Conservation (phyloP, 495 filamentous ascomycete genomes). For the Lophium mytilinum region DNA sequence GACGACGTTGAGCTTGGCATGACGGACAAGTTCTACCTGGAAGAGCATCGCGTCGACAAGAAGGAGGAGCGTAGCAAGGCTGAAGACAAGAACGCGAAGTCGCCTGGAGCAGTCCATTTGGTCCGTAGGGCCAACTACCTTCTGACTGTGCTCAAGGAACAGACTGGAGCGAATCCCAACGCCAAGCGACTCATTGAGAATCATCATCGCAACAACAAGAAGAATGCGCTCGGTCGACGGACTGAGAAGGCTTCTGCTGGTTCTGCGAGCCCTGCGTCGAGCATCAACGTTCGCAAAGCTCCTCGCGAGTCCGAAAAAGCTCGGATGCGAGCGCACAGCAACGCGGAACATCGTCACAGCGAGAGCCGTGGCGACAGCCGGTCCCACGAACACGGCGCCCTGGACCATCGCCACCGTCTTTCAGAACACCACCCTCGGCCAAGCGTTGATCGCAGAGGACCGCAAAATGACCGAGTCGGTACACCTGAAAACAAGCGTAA, state of each 20-base stretch:
- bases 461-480: conserved; percentile 37
- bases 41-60: conserved; percentile 95
- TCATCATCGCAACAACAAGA: conserved; percentile 30
- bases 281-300: conserved; percentile 21
- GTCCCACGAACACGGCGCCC: conserved; percentile 24
- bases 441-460: conserved; percentile 34
- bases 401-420: conserved; percentile 32
- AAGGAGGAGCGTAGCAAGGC: conserved; percentile 80
- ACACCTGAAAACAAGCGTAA: conserved; percentile 32
- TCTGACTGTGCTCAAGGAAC: conserved; percentile 78
- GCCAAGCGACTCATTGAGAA: conserved; percentile 23
- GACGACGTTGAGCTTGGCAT: conserved; percentile 84
- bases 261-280: conserved; percentile 21
- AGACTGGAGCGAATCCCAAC: conserved; percentile 32
- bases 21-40: conserved; percentile 88
- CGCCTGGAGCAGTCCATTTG: conserved; percentile 90
- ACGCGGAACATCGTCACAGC: conserved; percentile 39
- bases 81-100: conserved; percentile 73
- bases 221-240: conserved; percentile 14
- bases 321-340: conserved; percentile 42
- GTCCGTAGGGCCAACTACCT: conserved; percentile 93
- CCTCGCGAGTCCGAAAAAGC: conserved; percentile 47
- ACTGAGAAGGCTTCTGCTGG: conserved; percentile 21
- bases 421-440: conserved; percentile 31
- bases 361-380: conserved; percentile 37